Conservation (phyloP, 2,329 filamentous ascomycete genomes). For the Fusarium abutilonis region DNA sequence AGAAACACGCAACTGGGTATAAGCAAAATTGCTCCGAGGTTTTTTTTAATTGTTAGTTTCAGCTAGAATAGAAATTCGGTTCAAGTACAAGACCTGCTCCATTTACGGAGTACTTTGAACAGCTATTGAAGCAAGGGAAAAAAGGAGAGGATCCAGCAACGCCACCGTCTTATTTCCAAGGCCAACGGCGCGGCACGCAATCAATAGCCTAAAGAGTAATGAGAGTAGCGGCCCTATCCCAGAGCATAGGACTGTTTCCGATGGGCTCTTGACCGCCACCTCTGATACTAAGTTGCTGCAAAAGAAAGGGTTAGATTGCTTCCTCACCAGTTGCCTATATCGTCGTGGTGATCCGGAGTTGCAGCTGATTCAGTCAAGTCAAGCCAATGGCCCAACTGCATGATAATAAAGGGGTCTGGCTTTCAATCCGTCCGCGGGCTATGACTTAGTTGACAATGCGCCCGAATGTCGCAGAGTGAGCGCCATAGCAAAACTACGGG, state of each 20-base stretch:
- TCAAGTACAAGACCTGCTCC: slow-evolving; percentile 2
- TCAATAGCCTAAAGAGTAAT: slow-evolving; percentile 33
- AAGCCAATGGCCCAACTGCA: background rate
- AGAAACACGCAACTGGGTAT: slow-evolving; percentile 2
- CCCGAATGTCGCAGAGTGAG: slow-evolving; percentile 27
- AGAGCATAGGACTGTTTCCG: background rate
- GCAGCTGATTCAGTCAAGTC: slow-evolving; percentile 5
- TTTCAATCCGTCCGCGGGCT: background rate
- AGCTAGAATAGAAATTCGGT: background rate
- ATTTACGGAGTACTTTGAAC: background rate
- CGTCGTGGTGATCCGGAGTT: background rate
- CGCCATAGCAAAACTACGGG: slow-evolving; percentile 33
- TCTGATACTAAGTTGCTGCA: background rate
- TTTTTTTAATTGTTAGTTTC: slow-evolving; percentile 9
- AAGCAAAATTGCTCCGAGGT: slow-evolving; percentile 10
- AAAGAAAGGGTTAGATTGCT: background rate
- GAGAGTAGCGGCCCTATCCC: slow-evolving; percentile 18
- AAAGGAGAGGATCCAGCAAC: slow-evolving; percentile 7
- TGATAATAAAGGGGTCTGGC: slow-evolving; percentile 9
- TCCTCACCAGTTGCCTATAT: slow-evolving; percentile 6
- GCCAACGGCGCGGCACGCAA: slow-evolving; percentile 35
- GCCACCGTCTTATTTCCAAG: slow-evolving; percentile 4
- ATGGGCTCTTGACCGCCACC: slow-evolving; percentile 15
- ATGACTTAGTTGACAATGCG: slow-evolving; percentile 4
- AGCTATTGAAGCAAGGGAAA: background rate